These are phyloP conservation scores for Starmerella kuoi DNA, from an alignment of 805 yeast species.

Conservation along the genomic window DNA sequence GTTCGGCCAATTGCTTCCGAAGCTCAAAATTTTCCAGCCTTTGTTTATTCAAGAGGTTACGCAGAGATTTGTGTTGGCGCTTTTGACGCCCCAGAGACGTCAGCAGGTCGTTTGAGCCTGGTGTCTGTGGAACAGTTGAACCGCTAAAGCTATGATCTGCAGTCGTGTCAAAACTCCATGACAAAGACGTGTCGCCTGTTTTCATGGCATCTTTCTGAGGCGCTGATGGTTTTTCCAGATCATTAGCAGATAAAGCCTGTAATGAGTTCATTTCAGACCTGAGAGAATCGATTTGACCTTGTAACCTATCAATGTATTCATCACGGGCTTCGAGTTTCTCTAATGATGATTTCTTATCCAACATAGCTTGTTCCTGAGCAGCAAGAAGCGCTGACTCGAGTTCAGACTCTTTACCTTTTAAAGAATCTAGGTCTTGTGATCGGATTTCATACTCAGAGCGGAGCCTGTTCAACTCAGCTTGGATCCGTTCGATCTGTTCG, in stretches of 20 bases:
- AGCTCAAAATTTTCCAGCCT: constrained; percentile 10
- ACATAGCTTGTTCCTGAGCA: constrained; percentile 2
- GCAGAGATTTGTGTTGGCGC: background rate
- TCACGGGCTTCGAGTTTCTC: constrained; percentile 9
- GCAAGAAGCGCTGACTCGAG: background rate
- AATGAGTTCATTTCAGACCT: background rate
- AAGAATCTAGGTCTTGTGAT: constrained; percentile 21
- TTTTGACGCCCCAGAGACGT: background rate
- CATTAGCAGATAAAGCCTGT: background rate
- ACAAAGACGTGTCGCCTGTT: background rate
- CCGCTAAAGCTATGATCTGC: constrained; percentile 1
- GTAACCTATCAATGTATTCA: constrained; percentile 10
- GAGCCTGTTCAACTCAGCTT: constrained; percentile 9
- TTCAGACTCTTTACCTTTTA: constrained; percentile 20
- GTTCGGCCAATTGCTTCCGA: constrained; percentile 5
- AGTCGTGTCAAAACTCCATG: constrained; percentile 1
- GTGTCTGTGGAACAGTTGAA: constrained; percentile 2
- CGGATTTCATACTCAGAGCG: constrained; percentile 19
- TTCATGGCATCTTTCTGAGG: too few relatives aligned
- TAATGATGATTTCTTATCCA: constrained; percentile 1
- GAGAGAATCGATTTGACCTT: constrained; percentile 7
- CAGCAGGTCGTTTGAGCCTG: constrained; percentile 7
- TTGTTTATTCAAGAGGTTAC: constrained; percentile 3
- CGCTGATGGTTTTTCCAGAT: background rate
- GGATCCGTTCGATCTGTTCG: constrained; percentile 17